Base-by-base conservation (phyloP, 768 basidiomycete species). In the Suillus decipiens region DNA sequence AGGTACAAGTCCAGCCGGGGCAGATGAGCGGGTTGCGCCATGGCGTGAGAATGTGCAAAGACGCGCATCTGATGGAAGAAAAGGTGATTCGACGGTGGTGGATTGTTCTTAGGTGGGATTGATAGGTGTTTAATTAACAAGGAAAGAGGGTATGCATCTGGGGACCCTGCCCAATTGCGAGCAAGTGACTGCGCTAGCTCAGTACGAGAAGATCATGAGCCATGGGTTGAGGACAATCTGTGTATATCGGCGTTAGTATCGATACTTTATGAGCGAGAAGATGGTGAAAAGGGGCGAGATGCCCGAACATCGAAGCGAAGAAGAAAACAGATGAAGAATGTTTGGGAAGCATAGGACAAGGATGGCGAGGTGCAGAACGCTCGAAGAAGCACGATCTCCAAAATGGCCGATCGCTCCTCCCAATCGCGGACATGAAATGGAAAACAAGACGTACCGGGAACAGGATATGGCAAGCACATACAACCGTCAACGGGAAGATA, bases 191-290 rank as follows among this genome's bases (percentile, higher is more conserved):
- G 48, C 17, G 8, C 24, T 9, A 15, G 24, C 31, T 66, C 43
- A 74, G 68, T 83, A 85, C 0, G 87, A 88, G 77, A 94, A 93
- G 61, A 92, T 90, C 89, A 92, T 92, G 62, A 94, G 79, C 89
- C 89, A 92, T 8, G 92, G 93, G 69, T 95, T 95, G 63, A 95
- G 84, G 48, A 93, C 88, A 66, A 96, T 89, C 82, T 90, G 43
- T 28, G 19, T 39, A 31, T 47, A 59, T 63, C 55, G 41, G 51
- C 43, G 67, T 74, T 34, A 74, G 71, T 61, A 45, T 12, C 34
- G 42, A 34, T 59, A 17, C 36, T 51, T 33, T 43, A 34, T 22
- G 19, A 19, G 22, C 43, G 36, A 37, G 24, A 24, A 31, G 59
- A 28, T 2, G 60, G 48, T 45, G 50, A 51, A 15, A 28, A 65